Base-by-base conservation (phyloP, 768 basidiomycete genomes). In the Leccinum ochraceum region DNA sequence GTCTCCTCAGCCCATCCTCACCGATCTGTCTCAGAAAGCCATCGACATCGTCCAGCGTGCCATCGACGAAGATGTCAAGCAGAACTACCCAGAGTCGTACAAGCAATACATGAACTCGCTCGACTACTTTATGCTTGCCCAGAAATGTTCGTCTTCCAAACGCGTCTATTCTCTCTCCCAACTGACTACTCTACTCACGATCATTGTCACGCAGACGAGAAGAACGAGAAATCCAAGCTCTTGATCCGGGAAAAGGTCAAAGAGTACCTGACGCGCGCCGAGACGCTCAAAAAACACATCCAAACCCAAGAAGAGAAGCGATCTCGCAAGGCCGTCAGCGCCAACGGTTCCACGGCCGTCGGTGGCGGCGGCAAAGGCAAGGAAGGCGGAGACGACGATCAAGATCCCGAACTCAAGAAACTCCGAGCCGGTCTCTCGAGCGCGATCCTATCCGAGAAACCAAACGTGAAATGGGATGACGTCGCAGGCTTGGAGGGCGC, bases 381-480 rank as follows among this genome's bases (percentile, higher is more conserved):
- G 63, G 79, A 82, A 10, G 76, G 73, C 2, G 84, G 80, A 2
- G 77, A 75, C 14, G 94, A 92, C 32, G 92, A 89, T 63, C 79
- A 85, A 37, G 96, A 99, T 75, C 89, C 94, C 2, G 97, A 98
- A 64, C 83, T 89, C 56, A 98, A 98, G 84, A 99, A 99, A 74
- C 84, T 99, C 36, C 85, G 97, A n/a, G 92, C 91, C 0, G 93
- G 91, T 3, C 81, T 99, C 2, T 81, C 91, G 8, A 86, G 88
- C 24, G 94, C 95, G 17, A 98, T 99, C 67, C 71, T 99, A 6
- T 82, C 89, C 0, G 97, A 98, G 76, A 96, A 87, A 66, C 97
- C 97, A 8, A 93, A 99, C 73, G 89, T 98, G 44, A 89, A 88
- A 67, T 99, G 97, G 97, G 95, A 98, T 69, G 97, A 99, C 74